These are phyloP conservation scores for Trichaptum fuscoviolaceum DNA, from an alignment of 768 basidiomycete species.

Conservation along the genomic window DNA sequence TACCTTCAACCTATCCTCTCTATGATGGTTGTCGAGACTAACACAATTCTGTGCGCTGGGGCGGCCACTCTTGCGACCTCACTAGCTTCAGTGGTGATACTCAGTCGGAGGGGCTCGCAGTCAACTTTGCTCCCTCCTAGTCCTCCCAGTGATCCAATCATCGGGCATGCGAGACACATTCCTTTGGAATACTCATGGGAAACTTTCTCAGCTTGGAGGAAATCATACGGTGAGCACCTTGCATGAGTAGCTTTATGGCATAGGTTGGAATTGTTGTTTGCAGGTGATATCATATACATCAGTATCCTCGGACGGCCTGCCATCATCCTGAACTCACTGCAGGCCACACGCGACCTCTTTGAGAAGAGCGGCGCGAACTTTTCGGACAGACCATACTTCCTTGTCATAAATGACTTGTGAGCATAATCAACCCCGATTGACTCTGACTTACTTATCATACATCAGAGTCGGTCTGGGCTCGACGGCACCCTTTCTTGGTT, in stretches of 20 bases:
- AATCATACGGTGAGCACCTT: constrained; percentile 19
- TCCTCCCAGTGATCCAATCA: constrained; percentile 22
- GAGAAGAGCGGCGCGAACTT: constrained; percentile 28
- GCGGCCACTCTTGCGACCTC: neutral
- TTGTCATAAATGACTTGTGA: constrained; percentile 7
- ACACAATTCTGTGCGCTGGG: neutral
- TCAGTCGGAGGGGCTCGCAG: neutral
- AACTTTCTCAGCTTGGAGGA: constrained; percentile 23
- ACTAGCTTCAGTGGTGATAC: neutral
- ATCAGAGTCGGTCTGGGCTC: constrained; percentile 19
- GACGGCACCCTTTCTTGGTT: constrained; percentile 14
- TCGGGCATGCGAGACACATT: constrained; percentile 27
- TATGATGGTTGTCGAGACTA: neutral
- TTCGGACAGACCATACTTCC: constrained; percentile 28
- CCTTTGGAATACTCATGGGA: constrained; percentile 19
- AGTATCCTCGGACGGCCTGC: constrained; percentile 24
- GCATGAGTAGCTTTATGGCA: too few relatives aligned
- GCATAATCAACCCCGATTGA: neutral
- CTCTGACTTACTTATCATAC: neutral
- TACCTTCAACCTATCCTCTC: neutral
- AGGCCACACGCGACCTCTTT: constrained; percentile 28
- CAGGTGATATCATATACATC: constrained; percentile 29
- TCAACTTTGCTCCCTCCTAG: constrained; percentile 16
- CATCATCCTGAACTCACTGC: constrained; percentile 27
- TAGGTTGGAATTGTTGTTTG: neutral